Base-by-base conservation (phyloP, 2,329 filamentous ascomycete genomes). In the Colletotrichum salicis region DNA sequence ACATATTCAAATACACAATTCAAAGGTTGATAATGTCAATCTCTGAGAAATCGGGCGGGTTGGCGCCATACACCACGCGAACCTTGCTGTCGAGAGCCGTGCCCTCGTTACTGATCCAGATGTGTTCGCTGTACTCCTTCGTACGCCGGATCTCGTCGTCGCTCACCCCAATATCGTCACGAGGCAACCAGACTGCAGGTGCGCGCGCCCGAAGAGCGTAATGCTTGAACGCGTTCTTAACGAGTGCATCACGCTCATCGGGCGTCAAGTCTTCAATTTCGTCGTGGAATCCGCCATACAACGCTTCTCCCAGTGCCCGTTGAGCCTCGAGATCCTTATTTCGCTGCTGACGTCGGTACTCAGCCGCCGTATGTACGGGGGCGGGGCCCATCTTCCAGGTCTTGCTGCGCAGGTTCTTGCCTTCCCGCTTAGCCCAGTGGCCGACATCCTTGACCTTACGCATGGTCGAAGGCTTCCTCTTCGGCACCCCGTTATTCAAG, bases 21-120 rank as follows among this genome's bases (percentile, higher is more conserved):
- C 77, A 97, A 72, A 97, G 82, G 79, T 92, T 92, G 82, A 97
- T 97, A 76, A 97, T 84, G 82, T 97, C 94, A 33, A 96, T 86
- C 81, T 97, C 94, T 0, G 93, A 95, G 79, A 97, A 97, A 82
- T 97, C 95, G 0, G 95, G 95, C 19, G 95, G 95, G 72, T 94
- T 93, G 74, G 90, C 90, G 74, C 93, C 92, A 81, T 96, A 98
- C 48, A 97, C 90, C 5, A 97, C 94, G 22, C 93, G 90, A 35
- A 90, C 90, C 80, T 94, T 95, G 67, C 91, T 93, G 83, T 98
- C 94, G 76, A 98, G 85, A 11, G 94, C 93, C 24, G 96, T 95
- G 70, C 95, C 95, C 80, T 97, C 93, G 80, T 98, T 98, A 77
- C 94, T 97, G 79, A 98, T 95, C 93, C 95, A 97, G 64, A 98